Conservation (phyloP, 2,329 filamentous ascomycete species). For the Tolypocladium album region DNA sequence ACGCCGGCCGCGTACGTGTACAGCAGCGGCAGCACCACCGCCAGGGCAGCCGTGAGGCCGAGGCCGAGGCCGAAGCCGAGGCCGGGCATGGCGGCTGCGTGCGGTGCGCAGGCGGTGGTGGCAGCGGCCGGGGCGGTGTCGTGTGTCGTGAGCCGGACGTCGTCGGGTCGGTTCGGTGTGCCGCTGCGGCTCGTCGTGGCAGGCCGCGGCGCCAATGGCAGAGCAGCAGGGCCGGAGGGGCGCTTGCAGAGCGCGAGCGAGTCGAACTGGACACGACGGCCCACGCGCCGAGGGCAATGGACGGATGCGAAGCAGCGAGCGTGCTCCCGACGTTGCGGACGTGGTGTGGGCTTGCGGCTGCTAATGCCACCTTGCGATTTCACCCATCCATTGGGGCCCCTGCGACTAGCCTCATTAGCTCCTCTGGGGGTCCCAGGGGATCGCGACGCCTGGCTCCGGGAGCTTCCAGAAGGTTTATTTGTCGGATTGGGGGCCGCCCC, state of each 20-base stretch:
- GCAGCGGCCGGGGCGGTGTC: not conserved
- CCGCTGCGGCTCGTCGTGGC: not conserved
- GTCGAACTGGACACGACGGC: not conserved
- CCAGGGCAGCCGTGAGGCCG: constrained; percentile 3
- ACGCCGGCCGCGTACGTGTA: constrained; percentile 41
- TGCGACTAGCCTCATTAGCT: not conserved
- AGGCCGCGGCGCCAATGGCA: not conserved
- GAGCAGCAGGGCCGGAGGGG: not conserved
- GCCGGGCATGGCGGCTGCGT: constrained; percentile 1
- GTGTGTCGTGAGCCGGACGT: not conserved
- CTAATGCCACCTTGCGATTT: constrained; percentile 9
- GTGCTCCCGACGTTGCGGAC: not conserved
- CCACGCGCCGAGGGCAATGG: not conserved
- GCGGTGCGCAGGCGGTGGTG: not conserved
- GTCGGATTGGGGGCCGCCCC: not conserved
- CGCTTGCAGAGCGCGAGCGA: not conserved
- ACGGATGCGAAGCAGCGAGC: not conserved
- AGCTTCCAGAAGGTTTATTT: not conserved
- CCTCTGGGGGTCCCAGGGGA: not conserved
- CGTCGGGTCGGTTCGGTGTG: not conserved
- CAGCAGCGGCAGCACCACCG: constrained; percentile 31
- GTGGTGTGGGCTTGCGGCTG: not conserved
- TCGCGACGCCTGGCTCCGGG: not conserved
- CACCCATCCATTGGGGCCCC: not conserved
- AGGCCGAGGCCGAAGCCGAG: not conserved